Percentiles rank a stretch among this genome's conserved stretches.
These are phyloP conservation scores for Penicillium digitatum DNA, from an alignment of 2,329 filamentous ascomycete genomes.

Conservation along the genomic window DNA sequence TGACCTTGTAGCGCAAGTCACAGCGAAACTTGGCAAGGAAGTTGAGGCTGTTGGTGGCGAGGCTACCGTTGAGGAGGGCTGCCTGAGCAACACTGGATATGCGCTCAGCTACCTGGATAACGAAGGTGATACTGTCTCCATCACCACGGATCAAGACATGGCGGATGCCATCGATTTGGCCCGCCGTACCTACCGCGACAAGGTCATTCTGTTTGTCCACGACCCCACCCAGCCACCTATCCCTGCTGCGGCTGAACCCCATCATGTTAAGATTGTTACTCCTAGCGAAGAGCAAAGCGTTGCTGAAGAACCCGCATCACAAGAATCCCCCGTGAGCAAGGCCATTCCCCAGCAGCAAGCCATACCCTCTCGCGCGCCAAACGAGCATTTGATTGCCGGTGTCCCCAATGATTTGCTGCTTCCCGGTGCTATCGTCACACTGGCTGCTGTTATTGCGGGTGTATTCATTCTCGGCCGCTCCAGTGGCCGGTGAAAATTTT, in stretches of 20 bases:
- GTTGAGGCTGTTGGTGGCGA: constrained; percentile 77
- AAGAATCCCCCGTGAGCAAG: constrained; percentile 41
- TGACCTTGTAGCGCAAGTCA: constrained; percentile 72
- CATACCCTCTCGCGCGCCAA: constrained; percentile 50
- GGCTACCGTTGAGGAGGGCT: constrained; percentile 73
- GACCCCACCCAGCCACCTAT: constrained; percentile 85
- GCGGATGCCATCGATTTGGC: constrained; percentile 84
- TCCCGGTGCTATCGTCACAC: constrained; percentile 88
- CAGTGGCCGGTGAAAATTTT: constrained; percentile 42
- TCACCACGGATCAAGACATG: constrained; percentile 91
- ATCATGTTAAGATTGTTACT: constrained; percentile 52
- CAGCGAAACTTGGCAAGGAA: constrained; percentile 79
- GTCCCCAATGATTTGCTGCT: constrained; percentile 92
- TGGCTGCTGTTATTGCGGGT: constrained; percentile 88
- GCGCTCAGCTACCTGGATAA: constrained; percentile 95
- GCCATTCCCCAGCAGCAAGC: constrained; percentile 37
- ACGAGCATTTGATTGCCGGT: constrained; percentile 79
- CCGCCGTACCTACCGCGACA: constrained; percentile 72
- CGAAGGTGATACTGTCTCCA: constrained; percentile 92
- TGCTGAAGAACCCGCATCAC: constrained; percentile 54
- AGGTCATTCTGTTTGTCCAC: constrained; percentile 96
- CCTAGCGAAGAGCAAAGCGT: constrained; percentile 44
- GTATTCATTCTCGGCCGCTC: constrained; percentile 84
- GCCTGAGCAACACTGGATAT: constrained; percentile 72
- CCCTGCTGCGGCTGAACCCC: constrained; percentile 58